Evolutionary conservation across 176 grass and related monocot genomes (phyloP), one percentile per base, ranked within the genome.

Genomic region (Avena insularis): DNA sequence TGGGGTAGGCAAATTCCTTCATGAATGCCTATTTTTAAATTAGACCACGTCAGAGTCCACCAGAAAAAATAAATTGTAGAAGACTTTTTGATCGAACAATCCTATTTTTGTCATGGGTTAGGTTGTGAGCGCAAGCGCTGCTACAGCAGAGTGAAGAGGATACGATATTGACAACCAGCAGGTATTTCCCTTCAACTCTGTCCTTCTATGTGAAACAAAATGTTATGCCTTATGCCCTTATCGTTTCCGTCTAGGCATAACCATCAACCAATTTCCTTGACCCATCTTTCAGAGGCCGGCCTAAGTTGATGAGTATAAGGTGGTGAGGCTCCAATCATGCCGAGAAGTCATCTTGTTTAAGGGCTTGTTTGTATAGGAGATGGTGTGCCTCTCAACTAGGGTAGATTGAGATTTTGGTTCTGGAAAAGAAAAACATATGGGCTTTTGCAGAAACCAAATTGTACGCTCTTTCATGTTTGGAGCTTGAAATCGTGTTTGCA

Each of bases 91-190:
- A 75, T 78, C n/a, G 17, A 77, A 20, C n/a, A 83, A 78, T 77
- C 9, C 9, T 63, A 16, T 70, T 48, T 70, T 72, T 31, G 21
- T 19, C 14, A 38, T 78, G 56, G 50, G 73, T 61, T 81, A 93
- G 91, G 47, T 93, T 68, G 91, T 88, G 86, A 50, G 67, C 62
- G n/a, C 83, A 79, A 74, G 45, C 35, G 64, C 69, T 4, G 70
- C 29, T 20, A 7, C 86, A 75, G 65, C 29, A 75, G 50, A 88
- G 47, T 83, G 57, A 93, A 53, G 54, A 60, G 69, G 50, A 88
- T 67, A 31, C 6, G 50, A 82, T 43, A 15, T 10, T 10, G 38
- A 16, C 31, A 27, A 75, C 35, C 60, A 8, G 0, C 47, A 81
- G 59, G 82, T 87, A 88, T 91, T 79, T 79, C 49, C 3, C 8